Base-by-base conservation (phyloP, 2,329 filamentous ascomycete genomes). In the Colletotrichum sp. region DNA sequence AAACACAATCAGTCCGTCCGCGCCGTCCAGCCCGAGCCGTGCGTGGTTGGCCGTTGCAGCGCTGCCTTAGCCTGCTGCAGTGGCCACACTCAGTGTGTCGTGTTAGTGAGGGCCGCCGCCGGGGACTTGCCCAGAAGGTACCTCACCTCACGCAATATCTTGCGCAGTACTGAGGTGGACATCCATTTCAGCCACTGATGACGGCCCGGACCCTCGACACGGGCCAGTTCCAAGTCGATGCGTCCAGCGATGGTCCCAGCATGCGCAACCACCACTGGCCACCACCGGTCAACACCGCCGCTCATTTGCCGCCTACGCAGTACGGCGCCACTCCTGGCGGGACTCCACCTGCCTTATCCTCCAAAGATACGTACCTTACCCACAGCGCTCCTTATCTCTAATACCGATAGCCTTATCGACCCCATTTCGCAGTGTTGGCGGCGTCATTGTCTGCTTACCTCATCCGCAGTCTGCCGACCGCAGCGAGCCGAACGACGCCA, bases 371-470 rank as follows among this genome's bases (percentile, higher is more conserved):
- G 36, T 49, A 36, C 63, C 36, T 11, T 52, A 1, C 36, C 63
- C 63, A 62, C 29, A 7, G 19, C 30, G 27, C 29, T 59, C 13
- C 62, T 75, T 63, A 67, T 72, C 57, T 44, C 12, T 30, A 8
- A 55, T n/a, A 6, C 34, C 32, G 32, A 11, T 19, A 22, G 13
- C n/a, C 34, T 71, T 72, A 68, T 72, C 55, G 9, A 32, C 8
- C 32, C 55, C 16, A 30, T 22, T 15, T 22, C 44, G 11, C 44
- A 52, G 22, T 27, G 7, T 55, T 57, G 25, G 66, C 71, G 27
- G 59, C 71, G 44, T 65, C 59, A 71, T 52, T 32, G 36, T 34
- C n/a, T 11, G 63, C 65, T 65, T 74, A 66, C 66, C 73, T 69
- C 57, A 34, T 29, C 27, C n/a, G 44, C 59, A 22, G 29, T 34